Evolutionary conservation across 2,329 filamentous ascomycete species (phyloP).

Genomic region (Seiridium unicorne): DNA sequence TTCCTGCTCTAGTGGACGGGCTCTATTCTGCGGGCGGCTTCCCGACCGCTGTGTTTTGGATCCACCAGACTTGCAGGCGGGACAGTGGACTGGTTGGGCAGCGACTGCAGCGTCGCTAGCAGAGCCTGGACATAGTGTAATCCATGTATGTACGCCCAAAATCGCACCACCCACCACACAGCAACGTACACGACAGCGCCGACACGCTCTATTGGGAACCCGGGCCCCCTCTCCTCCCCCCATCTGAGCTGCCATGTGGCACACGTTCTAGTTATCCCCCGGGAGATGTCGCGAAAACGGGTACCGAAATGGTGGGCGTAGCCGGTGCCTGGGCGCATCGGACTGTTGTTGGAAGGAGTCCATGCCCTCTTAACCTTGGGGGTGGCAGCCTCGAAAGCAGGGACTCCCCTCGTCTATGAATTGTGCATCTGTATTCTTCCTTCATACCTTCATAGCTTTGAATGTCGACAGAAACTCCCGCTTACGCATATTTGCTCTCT

Average conservation of each 20-base stretch:
- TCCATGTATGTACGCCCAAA: constrained; percentile 7
- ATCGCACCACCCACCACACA: constrained; percentile 6
- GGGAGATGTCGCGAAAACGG: not conserved
- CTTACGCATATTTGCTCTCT: too few relatives aligned
- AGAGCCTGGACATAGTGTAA: not conserved
- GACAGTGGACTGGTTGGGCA: not conserved
- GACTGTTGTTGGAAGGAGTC: not conserved
- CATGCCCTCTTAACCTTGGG: not conserved
- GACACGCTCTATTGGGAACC: constrained; percentile 1
- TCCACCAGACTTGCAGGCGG: constrained; percentile 1
- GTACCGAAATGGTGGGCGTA: not conserved
- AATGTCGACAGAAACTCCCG: too few relatives aligned
- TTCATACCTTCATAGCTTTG: too few relatives aligned
- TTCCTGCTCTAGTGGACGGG: not conserved
- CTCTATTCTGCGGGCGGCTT: not conserved
- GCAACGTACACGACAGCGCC: constrained; percentile 1
- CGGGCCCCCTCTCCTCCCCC: not conserved
- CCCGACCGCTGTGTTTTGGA: not conserved
- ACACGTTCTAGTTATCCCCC: not conserved
- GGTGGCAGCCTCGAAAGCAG: not conserved
- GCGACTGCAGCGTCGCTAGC: not conserved
- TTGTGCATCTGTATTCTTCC: not conserved
- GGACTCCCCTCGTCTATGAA: not conserved
- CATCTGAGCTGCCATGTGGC: not conserved
- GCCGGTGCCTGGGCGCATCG: not conserved